Evolutionary conservation across 441 rosid genomes (phyloP).

Genomic region (Populus hybrid): DNA sequence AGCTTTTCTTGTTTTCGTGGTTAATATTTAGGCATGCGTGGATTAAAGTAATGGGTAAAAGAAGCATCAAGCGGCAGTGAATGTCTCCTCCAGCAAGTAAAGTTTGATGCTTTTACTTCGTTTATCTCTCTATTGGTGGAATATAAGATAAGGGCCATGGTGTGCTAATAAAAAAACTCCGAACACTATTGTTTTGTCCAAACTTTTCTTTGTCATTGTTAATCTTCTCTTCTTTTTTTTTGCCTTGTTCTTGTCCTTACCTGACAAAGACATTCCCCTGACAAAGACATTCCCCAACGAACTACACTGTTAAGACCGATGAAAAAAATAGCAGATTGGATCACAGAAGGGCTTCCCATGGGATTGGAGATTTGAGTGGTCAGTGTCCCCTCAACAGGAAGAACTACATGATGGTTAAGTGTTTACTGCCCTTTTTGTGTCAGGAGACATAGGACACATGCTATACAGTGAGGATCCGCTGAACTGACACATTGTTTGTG

Average conservation of each 20-base stretch:
- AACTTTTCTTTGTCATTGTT: neutral
- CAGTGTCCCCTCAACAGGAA: neutral
- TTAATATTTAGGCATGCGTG: constrained; percentile 13
- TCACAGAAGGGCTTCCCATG: neutral
- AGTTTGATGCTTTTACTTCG: constrained; percentile 18
- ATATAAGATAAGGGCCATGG: neutral
- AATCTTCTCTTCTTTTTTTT: too few species aligned
- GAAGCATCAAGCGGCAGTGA: constrained; percentile 13
- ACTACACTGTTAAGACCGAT: neutral
- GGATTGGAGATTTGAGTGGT: neutral
- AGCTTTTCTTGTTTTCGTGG: neutral
- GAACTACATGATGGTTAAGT: neutral
- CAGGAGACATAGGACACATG: neutral
- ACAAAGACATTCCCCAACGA: neutral
- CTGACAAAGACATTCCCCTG: constrained; percentile 7
- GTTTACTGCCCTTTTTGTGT: neutral
- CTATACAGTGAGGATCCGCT: neutral
- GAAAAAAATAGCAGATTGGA: neutral
- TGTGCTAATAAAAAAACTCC: neutral
- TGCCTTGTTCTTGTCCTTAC: neutral
- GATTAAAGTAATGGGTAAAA: neutral
- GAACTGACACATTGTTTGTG: neutral
- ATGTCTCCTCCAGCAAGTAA: constrained; percentile 22
- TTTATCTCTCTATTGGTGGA: neutral
- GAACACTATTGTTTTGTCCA: neutral